Base-by-base conservation (phyloP, 2,329 filamentous ascomycete genomes). In the Colletotrichum sp. region DNA sequence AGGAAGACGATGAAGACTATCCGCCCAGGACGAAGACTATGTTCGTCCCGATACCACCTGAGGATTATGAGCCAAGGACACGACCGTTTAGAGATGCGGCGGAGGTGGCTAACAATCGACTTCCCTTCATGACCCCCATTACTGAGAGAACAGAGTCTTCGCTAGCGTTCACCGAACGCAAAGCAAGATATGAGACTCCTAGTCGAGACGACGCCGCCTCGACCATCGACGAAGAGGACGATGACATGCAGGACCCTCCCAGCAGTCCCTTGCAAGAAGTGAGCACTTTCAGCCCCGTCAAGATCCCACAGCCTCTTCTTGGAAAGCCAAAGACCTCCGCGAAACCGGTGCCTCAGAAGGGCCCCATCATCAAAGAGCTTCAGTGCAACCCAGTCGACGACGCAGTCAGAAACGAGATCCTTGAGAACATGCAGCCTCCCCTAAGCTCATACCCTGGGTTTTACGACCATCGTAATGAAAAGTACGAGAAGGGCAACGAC, bases 81-180 rank as follows among this genome's bases (percentile, higher is more conserved):
- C 91, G 93, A 64, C 94, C 95, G 74, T 98, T 94, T 88, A 93
- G 96, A 81, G 94, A 98, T 84, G 92, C 95, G 81, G 90, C 87
- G 43, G 91, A 96, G 83, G 89, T 93, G 83, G 95, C 96, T 75
- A 97, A 98, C 81, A 98, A 96, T 84, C 93, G 96, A 70, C 88
- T 98, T 12, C 97, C 96, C 5, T 99, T 98, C 83, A 98, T 99
- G 97, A 99, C 97, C 0, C 97, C 97, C 2, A 99, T 99, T 78
- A 96, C 97, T 2, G 97, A 99, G 84, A 93, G 95, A 80, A 99
- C 97, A 0, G 97, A 99, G 84, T 94, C 93, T 13, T 98, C 96
- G 1, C 86, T 98, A 7, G 93, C 78, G 65, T 70, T 78, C 60
- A 78, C 77, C 38, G 77, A 74, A 48, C 72, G 71, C n/a, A 77